Base-by-base conservation (phyloP, 1,284 basidiomycete genomes). In the Malassezia yamatoensis region DNA sequence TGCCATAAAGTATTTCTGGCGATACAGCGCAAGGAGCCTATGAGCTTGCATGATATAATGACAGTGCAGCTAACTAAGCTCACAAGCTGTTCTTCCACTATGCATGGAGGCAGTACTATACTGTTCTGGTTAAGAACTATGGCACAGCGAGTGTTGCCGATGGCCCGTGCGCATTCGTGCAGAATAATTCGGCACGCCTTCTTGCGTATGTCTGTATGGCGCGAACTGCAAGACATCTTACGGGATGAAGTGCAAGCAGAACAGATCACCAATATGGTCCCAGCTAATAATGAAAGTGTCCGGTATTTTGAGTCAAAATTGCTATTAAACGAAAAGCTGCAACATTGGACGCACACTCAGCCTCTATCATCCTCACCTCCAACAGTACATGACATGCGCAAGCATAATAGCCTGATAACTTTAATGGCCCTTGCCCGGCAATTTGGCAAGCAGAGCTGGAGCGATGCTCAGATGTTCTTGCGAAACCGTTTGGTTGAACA, bases 161-260 rank as follows among this genome's bases (percentile, higher is more conserved):
- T n/a, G 16, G 24, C 52, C n/a, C 49, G 54, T 11, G 20, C 20
- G 15, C 44, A 42, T 5, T n/a, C 29, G 9, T 15, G 7, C n/a
- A 13, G 8, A 11, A 32, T 52, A 2, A 6, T 57, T 18, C 44
- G 36, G 2, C 41, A 39, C n/a, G 36, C 54, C 2, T 57, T 43
- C 29, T n/a, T 51, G 15, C 54, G 50, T 20, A 45, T 57, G 13
- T 46, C 54, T 9, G 24, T 52, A n/a, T 13, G 41, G 16, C 24
- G 6, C 20, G 43, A 51, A 16, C 24, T 45, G 16, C 16, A 41
- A 41, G 2, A 21, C 39, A 41, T 41, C 16, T 16, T 29, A 29
- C 24, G 7, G 24, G 24, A 29, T 29, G 24, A 29, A 29, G 7
- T 29, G 7, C 24, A 29, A 29, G 24, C 24, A 29, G 53, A 38